Evolutionary conservation across 345 rosid genomes (phyloP).

Genomic region (Gossypium herbaceum): DNA sequence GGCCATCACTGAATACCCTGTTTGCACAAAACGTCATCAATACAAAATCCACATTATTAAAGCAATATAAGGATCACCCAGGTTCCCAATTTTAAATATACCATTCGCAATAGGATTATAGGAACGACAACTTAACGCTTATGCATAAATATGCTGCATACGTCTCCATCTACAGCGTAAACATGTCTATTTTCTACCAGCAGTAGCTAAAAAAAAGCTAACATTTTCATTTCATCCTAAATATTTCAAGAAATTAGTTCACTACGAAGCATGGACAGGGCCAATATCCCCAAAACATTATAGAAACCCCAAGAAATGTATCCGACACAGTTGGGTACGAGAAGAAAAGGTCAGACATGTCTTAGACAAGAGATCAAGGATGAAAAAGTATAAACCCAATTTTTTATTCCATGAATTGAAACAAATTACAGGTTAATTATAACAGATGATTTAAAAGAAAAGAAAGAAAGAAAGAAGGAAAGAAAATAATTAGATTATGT

Average conservation of each 20-base stretch:
- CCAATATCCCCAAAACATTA: neutral
- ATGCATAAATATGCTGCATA: neutral
- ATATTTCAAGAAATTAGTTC: neutral
- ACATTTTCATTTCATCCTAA: neutral
- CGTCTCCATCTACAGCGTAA: neutral
- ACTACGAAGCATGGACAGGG: neutral
- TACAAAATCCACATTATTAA: neutral
- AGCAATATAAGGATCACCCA: neutral
- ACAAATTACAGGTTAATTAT: neutral
- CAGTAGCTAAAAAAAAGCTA: neutral
- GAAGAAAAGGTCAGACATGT: neutral
- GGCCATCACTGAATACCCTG: neutral
- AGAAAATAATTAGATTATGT: neutral
- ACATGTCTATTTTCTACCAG: neutral
- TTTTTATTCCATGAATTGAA: neutral
- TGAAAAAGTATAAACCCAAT: neutral
- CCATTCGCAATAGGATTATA: neutral
- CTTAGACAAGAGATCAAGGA: neutral
- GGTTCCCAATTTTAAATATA: neutral
- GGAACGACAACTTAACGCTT: neutral
- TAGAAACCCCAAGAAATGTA: neutral
- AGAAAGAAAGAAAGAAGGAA: neutral
- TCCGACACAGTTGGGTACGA: neutral
- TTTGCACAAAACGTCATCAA: constrained; percentile 1
- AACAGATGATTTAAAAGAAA: neutral